These are phyloP conservation scores for Pseudisothecium myosuroides DNA, from an alignment of 225 moss, liverwort and hornwort genomes.

Conservation along the genomic window DNA sequence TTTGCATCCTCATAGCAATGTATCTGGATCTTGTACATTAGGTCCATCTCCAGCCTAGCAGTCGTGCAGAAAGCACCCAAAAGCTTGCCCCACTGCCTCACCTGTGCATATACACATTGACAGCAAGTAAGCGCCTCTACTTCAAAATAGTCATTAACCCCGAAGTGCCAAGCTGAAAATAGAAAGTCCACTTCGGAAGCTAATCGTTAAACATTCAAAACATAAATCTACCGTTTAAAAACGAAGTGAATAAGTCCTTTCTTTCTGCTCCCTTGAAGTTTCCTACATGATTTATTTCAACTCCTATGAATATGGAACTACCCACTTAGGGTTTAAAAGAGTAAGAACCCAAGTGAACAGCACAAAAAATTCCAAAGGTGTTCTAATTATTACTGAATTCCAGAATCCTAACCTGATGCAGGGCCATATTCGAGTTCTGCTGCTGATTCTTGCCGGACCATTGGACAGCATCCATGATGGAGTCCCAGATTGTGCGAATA, in stretches of 20 bases:
- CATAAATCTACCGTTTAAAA: neutral
- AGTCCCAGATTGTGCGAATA: slow-evolving; percentile 88
- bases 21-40: slow-evolving; percentile 86
- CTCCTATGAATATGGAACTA: neutral
- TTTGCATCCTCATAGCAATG: slow-evolving; percentile 96
- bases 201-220: neutral
- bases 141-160: neutral
- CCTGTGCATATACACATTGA: slow-evolving; percentile 22
- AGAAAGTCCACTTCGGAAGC: neutral
- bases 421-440: slow-evolving; percentile 84
- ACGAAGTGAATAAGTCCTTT: neutral
- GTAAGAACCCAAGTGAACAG: neutral
- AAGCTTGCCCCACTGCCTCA: slow-evolving; percentile 94
- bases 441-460: slow-evolving; percentile 98
- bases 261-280: neutral
- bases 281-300: neutral
- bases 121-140: neutral
- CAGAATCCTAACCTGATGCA: slow-evolving; percentile 49
- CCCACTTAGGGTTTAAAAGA: neutral
- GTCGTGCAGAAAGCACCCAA: slow-evolving; percentile 84
- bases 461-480: slow-evolving; percentile 93
- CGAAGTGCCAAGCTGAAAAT: neutral
- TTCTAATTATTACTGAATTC: too few species aligned
- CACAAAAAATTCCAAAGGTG: neutral
- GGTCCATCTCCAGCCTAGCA: slow-evolving; percentile 85